Base-by-base conservation (phyloP, 805 yeast genomes). In the Candida ascalaphidarum region DNA sequence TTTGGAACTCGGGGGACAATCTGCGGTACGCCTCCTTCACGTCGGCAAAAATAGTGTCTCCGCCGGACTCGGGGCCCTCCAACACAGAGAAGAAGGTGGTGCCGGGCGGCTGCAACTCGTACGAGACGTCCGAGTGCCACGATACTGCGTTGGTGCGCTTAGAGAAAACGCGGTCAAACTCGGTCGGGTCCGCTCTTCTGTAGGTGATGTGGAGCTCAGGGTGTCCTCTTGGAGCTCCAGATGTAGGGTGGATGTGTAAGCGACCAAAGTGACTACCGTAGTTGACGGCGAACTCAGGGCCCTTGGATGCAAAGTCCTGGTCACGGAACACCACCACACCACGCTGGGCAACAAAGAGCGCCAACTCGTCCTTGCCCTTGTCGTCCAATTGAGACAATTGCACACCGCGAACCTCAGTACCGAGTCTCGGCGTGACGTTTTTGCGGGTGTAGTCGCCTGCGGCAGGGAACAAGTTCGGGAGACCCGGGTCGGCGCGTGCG, bases 241-340 rank as follows among this genome's bases (percentile, higher is more conserved):
- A 72, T 9, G 82, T 75, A 26, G 84, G 83, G 46, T 81, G 88
- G 34, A 77, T 65, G 50, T 81, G 86, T 34, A 75, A 63, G 20
- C 76, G 75, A 18, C 89, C 88, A 47, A 74, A 81, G 47, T 79
- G 71, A 25, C 52, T 55, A 26, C 81, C 83, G 53, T 62, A 76
- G 22, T 77, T 61, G 16, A 59, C 68, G 16, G 52, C 68, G 38
- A 62, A 66, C 16, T 55, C 58, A 3, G 74, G 71, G 4, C 78
- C 73, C 32, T 66, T 52, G 9, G 21, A 23, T 28, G 73, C 70
- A 36, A 81, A 67, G 48, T 81, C 84, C 52, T 78, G 84, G 34
- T 73, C 66, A 44, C 79, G 65, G 50, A 78, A 74, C 4, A 74
- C 69, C 20, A 73, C 77, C 23, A 81, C 81, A 47, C 82, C 84